These are phyloP conservation scores for Acacia melanoxylon DNA, from an alignment of 306 rosid species.

Conservation along the genomic window DNA sequence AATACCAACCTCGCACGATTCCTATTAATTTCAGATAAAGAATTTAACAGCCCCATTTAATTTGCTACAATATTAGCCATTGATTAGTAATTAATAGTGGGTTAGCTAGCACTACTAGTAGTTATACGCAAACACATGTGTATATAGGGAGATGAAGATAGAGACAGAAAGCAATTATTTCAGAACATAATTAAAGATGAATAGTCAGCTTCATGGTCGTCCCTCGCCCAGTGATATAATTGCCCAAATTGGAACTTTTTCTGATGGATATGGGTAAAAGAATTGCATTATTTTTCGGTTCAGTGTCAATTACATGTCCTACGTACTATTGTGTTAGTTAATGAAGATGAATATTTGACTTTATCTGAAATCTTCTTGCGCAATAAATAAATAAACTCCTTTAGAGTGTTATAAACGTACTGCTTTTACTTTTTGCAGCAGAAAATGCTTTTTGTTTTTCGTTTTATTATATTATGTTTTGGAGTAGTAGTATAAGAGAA, in stretches of 20 bases:
- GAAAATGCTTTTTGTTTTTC: not conserved
- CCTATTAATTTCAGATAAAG: not conserved
- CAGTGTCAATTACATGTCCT: not conserved
- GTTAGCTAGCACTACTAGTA: not conserved
- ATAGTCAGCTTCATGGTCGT: not conserved
- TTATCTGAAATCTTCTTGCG: not conserved
- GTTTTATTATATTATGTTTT: not conserved
- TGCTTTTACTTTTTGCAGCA: not conserved
- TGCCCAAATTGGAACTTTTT: not conserved
- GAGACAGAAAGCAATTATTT: not conserved
- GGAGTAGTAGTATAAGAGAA: not conserved
- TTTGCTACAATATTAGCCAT: not conserved
- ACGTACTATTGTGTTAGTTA: not conserved
- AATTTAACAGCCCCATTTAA: constrained; percentile 14
- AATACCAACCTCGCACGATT: not conserved
- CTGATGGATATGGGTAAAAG: not conserved
- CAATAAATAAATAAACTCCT: not conserved
- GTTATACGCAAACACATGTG: not conserved
- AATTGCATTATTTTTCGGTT: not conserved
- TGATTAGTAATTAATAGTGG: not conserved
- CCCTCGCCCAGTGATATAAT: not conserved
- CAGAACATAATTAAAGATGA: too few species aligned
- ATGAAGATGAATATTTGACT: not conserved
- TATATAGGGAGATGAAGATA: not conserved
- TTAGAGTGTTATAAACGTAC: not conserved